phyloP scores from a whole-genome alignment of 768 basidiomycete genomes.

The Gloeostereum incarnatum region DNA sequence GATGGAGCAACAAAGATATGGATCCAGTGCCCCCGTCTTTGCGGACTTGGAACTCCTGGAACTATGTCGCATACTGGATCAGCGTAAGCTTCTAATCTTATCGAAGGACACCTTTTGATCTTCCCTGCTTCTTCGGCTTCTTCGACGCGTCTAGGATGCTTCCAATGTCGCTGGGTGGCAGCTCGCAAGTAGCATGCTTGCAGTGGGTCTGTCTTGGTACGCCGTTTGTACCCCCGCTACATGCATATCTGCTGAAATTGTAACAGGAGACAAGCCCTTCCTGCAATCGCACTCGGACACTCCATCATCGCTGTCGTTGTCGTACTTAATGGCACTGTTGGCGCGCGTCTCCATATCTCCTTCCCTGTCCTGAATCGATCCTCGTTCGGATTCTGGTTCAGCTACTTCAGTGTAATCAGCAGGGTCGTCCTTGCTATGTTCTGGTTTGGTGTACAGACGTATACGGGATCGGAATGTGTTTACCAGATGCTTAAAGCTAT shows the following conservation, averaged over 20 bases:
- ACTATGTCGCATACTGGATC: slow-evolving; percentile 54
- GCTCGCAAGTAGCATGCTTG: slow-evolving; percentile 66
- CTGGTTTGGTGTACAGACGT: slow-evolving; percentile 72
- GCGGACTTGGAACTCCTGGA: slow-evolving; percentile 62
- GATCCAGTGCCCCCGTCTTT: slow-evolving; percentile 55
- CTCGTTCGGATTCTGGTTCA: slow-evolving; percentile 85
- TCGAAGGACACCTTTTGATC: too few relatives aligned
- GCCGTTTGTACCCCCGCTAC: slow-evolving; percentile 7
- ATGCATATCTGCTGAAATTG: background rate
- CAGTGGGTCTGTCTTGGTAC: slow-evolving; percentile 64
- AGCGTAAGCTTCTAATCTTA: too few relatives aligned
- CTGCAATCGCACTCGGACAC: slow-evolving; percentile 66
- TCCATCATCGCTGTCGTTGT: slow-evolving; percentile 64
- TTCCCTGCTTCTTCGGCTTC: slow-evolving; percentile 16
- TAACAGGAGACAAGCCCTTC: slow-evolving; percentile 52
- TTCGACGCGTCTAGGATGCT: slow-evolving; percentile 32
- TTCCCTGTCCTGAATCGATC: slow-evolving; percentile 66
- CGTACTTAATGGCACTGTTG: slow-evolving; percentile 71
- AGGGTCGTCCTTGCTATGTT: slow-evolving; percentile 70
- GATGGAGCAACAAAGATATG: slow-evolving; percentile 72
- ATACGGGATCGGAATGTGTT: slow-evolving; percentile 60
- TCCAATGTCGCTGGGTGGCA: slow-evolving; percentile 28
- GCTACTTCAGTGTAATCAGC: slow-evolving; percentile 78
- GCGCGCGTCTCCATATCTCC: slow-evolving; percentile 64
- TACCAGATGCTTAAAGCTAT: slow-evolving; percentile 82